Evolutionary conservation across 2,329 filamentous ascomycete species (phyloP).

Genomic region (Colletotrichum sp.): DNA sequence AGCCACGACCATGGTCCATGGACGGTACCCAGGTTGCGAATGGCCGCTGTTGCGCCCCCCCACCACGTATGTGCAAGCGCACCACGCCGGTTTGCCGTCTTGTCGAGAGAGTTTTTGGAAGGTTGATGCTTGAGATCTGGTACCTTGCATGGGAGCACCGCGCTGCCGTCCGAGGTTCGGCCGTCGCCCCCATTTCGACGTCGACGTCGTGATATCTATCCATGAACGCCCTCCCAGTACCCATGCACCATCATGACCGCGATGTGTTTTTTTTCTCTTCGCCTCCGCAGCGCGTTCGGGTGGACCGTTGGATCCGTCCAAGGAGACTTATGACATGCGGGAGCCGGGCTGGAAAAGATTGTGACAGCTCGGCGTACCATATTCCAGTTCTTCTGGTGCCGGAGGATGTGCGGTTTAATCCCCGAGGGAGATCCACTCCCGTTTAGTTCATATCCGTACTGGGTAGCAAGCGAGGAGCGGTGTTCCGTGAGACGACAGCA

Average conservation of each 20-base stretch:
- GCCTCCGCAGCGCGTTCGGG: not conserved
- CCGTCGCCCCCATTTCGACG: slow-evolving; percentile 14
- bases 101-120: slow-evolving; percentile 1
- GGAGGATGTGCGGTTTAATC: not conserved
- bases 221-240: not conserved
- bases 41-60: not conserved
- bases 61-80: not conserved
- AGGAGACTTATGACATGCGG: not conserved
- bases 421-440: not conserved
- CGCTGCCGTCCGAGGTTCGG: slow-evolving; percentile 17
- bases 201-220: slow-evolving; percentile 7
- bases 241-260: not conserved
- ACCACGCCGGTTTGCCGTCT: slow-evolving; percentile 15
- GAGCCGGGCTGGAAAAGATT: not conserved
- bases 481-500: slow-evolving; percentile 3
- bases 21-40: not conserved
- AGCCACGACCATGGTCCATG: slow-evolving; percentile 17
- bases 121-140: slow-evolving; percentile 17
- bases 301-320: not conserved
- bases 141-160: slow-evolving; percentile 16
- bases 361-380: not conserved
- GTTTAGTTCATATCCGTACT: not conserved
- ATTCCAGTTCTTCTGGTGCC: not conserved
- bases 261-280: not conserved
- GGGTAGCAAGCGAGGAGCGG: not conserved